Evolutionary conservation across 106 monocot genomes (phyloP).

Genomic region (Acorus gramineus): DNA sequence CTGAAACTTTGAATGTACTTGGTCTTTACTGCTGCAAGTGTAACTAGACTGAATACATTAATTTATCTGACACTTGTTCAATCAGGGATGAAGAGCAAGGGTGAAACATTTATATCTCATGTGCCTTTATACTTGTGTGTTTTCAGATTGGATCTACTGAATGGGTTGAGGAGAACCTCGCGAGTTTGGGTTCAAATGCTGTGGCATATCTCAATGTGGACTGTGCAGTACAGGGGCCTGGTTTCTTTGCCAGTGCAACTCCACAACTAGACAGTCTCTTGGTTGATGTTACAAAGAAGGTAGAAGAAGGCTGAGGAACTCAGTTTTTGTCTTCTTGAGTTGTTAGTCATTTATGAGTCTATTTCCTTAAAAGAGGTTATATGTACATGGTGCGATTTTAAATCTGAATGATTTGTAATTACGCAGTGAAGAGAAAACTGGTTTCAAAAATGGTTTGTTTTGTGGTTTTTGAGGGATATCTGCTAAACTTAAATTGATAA

Average conservation of each 20-base stretch:
- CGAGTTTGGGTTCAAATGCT: conserved; percentile 49
- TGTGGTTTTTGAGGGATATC: too few relatives aligned
- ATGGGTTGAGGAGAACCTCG: conserved; percentile 84
- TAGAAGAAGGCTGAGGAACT: conserved; percentile 3
- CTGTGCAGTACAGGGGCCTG: conserved; percentile 81
- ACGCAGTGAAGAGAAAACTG: too few relatives aligned
- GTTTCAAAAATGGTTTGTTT: too few relatives aligned
- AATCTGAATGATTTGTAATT: too few relatives aligned
- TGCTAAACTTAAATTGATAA: too few relatives aligned
- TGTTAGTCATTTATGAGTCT: background rate
- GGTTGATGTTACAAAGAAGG: conserved; percentile 62
- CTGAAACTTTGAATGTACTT: too few relatives aligned
- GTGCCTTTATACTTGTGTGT: background rate
- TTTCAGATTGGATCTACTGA: conserved; percentile 96
- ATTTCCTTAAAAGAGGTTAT: background rate
- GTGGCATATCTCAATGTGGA: conserved; percentile 89
- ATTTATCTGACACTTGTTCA: too few relatives aligned
- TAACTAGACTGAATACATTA: too few relatives aligned
- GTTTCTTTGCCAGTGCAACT: conserved; percentile 59
- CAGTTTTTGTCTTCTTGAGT: background rate
- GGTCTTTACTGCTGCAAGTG: too few relatives aligned
- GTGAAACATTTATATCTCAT: background rate
- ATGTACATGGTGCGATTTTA: too few relatives aligned
- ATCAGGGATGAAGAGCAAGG: too few relatives aligned
- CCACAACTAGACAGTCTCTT: conserved; percentile 84